Conservation (phyloP, 805 yeast species). For the Saccharomycopsis sp. region DNA sequence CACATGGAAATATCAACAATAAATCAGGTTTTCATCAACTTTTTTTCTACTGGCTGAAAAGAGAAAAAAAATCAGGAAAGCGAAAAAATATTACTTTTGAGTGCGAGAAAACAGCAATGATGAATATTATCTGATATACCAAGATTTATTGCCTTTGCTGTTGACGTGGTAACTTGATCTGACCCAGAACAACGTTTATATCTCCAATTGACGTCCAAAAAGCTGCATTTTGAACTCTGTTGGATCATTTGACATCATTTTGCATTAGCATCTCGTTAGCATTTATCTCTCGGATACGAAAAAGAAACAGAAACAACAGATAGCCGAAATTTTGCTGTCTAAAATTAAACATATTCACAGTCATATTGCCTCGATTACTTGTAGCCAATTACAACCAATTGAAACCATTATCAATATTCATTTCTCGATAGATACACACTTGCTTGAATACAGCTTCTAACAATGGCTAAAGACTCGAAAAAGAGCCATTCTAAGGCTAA, state of each 20-base stretch:
- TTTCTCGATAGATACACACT: too few relatives aligned
- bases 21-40: not conserved
- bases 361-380: too few relatives aligned
- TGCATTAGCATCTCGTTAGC: too few relatives aligned
- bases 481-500: not conserved
- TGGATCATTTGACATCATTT: not conserved
- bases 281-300: not conserved
- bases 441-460: not conserved
- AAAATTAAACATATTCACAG: not conserved
- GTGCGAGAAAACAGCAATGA: not conserved
- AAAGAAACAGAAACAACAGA: not conserved
- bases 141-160: too few relatives aligned
- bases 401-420: not conserved
- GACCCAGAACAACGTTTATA: too few relatives aligned
- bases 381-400: not conserved
- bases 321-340: not conserved
- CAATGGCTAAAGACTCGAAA: not conserved
- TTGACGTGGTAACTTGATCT: too few relatives aligned
- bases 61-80: not conserved
- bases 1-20: not conserved
- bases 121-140: not conserved
- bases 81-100: not conserved
- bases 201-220: not conserved
- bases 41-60: conserved; percentile 2
- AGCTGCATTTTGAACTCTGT: not conserved